Conservation (phyloP, 768 basidiomycete species). For the Rhodotorula taiwanensis region DNA sequence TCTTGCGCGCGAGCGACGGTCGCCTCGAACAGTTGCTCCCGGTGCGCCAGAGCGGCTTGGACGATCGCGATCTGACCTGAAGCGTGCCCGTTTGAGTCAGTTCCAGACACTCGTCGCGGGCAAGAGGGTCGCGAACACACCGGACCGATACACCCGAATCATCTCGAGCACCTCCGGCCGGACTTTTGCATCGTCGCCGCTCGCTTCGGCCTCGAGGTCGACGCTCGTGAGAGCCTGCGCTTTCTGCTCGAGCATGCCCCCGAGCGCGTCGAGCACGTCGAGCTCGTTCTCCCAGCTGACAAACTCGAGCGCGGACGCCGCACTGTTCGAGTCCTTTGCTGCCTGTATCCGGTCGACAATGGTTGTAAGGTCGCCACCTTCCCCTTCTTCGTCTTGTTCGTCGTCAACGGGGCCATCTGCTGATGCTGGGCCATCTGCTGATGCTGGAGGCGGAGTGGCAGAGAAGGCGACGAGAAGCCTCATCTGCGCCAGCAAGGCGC, state of each 20-base stretch:
- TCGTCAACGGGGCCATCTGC: too few relatives aligned
- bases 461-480: slow-evolving; percentile 43
- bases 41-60: slow-evolving; percentile 2
- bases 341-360: slow-evolving; percentile 35
- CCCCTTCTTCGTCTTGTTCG: too few relatives aligned
- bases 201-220: not conserved
- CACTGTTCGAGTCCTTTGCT: slow-evolving; percentile 39
- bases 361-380: too few relatives aligned
- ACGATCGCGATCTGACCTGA: slow-evolving; percentile 20
- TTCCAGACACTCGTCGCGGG: too few relatives aligned
- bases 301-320: slow-evolving; percentile 37
- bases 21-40: slow-evolving; percentile 1
- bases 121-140: too few relatives aligned
- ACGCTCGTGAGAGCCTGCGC: slow-evolving; percentile 32
- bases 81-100: too few relatives aligned
- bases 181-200: slow-evolving; percentile 36
- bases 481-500: slow-evolving; percentile 43
- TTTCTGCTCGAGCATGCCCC: slow-evolving; percentile 55
- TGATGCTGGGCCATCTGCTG: too few relatives aligned
- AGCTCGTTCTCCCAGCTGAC: slow-evolving; percentile 57
- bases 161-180: slow-evolving; percentile 59
- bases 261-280: slow-evolving; percentile 60
- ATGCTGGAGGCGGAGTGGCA: too few relatives aligned
- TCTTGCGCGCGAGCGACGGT: slow-evolving; percentile 1
- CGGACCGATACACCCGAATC: slow-evolving; percentile 46